Evolutionary conservation across 192 early-diverging fungal species (phyloP).

Genomic region (Lobosporangium transversale): DNA sequence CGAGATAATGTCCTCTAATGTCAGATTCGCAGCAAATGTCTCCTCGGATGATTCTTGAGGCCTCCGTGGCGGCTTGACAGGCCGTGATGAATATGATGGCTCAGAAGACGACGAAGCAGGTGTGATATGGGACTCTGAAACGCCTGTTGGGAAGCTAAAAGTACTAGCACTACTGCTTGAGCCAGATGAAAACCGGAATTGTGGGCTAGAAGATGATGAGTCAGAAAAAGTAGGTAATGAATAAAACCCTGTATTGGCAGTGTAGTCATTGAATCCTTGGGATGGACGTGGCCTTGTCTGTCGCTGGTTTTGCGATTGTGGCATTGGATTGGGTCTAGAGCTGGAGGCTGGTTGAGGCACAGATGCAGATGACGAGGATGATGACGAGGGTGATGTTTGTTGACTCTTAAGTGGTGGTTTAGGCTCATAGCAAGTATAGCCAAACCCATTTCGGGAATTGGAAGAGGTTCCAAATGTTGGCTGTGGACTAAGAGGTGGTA

Average conservation of each 20-base stretch:
- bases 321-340: not conserved
- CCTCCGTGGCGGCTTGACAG: slow-evolving; percentile 3
- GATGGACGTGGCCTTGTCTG: slow-evolving; percentile 9
- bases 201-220: too few relatives aligned
- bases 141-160: not conserved
- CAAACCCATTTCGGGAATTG: too few relatives aligned
- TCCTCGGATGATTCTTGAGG: slow-evolving; percentile 18
- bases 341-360: not conserved
- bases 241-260: too few relatives aligned
- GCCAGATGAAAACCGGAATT: too few relatives aligned
- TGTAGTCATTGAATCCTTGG: slow-evolving; percentile 26
- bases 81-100: not conserved
- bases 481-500: too few relatives aligned
- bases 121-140: not conserved
- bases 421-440: too few relatives aligned
- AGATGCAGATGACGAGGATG: not conserved
- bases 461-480: too few relatives aligned
- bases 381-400: not conserved
- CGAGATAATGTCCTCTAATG: slow-evolving; percentile 22
- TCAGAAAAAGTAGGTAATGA: too few relatives aligned
- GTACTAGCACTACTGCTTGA: too few relatives aligned
- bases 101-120: not conserved
- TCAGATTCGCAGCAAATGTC: not conserved
- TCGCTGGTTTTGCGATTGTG: not conserved
- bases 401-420: not conserved